Conservation (phyloP, 2,329 filamentous ascomycete species). For the Cercospora sp. region DNA sequence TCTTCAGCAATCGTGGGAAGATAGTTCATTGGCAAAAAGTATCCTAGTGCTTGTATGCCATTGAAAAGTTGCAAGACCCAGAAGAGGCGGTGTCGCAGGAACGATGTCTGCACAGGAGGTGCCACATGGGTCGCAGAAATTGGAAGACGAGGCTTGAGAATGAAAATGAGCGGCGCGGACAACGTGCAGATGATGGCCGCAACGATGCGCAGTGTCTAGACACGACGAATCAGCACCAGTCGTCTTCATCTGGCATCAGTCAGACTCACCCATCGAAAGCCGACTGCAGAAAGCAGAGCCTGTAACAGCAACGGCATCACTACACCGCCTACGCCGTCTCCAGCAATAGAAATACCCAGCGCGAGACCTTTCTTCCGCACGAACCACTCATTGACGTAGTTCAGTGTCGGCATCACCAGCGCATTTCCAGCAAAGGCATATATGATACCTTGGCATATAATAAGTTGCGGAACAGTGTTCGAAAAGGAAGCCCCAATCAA, state of each 20-base stretch:
- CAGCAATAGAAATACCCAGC: slow-evolving; percentile 49
- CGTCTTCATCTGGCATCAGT: too few relatives aligned
- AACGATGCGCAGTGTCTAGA: slow-evolving; percentile 23
- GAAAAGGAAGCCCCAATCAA: slow-evolving; percentile 43
- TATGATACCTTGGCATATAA: slow-evolving; percentile 44
- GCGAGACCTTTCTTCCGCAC: slow-evolving; percentile 48
- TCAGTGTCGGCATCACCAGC: slow-evolving; percentile 24
- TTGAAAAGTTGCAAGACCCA: slow-evolving; percentile 48
- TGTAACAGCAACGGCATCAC: slow-evolving; percentile 49
- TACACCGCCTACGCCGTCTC: slow-evolving; percentile 49
- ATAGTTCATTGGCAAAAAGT: slow-evolving; percentile 47
- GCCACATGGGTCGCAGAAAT: slow-evolving; percentile 28
- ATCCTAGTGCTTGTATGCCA: slow-evolving; percentile 45
- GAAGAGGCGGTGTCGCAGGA: slow-evolving; percentile 41
- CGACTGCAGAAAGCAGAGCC: slow-evolving; percentile 45
- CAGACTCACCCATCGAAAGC: slow-evolving; percentile 36
- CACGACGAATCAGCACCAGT: not conserved
- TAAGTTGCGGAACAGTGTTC: slow-evolving; percentile 40
- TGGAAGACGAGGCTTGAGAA: slow-evolving; percentile 33
- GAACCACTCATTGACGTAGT: slow-evolving; percentile 27
- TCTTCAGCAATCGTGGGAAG: slow-evolving; percentile 44
- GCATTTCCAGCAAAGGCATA: slow-evolving; percentile 36
- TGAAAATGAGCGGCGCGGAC: slow-evolving; percentile 21
- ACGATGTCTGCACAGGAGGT: slow-evolving; percentile 40
- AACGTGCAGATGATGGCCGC: slow-evolving; percentile 21